Base-by-base conservation (phyloP, 768 basidiomycete genomes). In the Clavulina sp. region DNA sequence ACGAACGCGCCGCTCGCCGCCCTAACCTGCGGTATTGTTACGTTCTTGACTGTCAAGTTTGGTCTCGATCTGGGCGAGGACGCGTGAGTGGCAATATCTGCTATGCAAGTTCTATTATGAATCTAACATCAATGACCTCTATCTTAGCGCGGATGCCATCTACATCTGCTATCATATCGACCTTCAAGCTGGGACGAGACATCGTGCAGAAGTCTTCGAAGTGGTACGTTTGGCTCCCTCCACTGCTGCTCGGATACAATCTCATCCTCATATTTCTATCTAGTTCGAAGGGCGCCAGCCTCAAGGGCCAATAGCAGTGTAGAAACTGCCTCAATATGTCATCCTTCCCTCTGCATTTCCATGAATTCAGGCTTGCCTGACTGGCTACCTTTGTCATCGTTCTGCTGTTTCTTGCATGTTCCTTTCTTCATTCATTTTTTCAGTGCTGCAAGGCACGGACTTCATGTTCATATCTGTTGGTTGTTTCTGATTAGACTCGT, bases 1-100 rank as follows among this genome's bases (percentile, higher is more conserved):
- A 63, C 78, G 43, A 73, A 82, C 58, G 85, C 87, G 0, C 69
- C 89, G 5, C 72, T 78, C 9, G 82, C 84, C 21, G 77, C 83
- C 1, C 57, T 92, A 16, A 68, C 92, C 3, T 82, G 81, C 23
- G 88, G 81, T 2, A 78, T 75, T 6, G 77, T 86, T 18, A 85
- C 85, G 0, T 84, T 81, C 4, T 68, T 91, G 21, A 84, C 88
- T 30, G 81, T 85, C 1, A 60, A 83, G 62, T 89, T 88, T 58
- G 87, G 84, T 56, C 77, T 85, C 4, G 84, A 84, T 3, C 68
- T 89, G 3, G 75, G 91, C 34, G 75, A 77, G 56, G 88, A 93
- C 64, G 73, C 73, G 77, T 79, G 58, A 65, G 77, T 66, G 23
- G 4, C 34, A 2, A 7, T 34, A 23, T 28, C 29, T 26, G 6